Base-by-base conservation (phyloP, 768 basidiomycete genomes). In the Cystoderma amianthinum region DNA sequence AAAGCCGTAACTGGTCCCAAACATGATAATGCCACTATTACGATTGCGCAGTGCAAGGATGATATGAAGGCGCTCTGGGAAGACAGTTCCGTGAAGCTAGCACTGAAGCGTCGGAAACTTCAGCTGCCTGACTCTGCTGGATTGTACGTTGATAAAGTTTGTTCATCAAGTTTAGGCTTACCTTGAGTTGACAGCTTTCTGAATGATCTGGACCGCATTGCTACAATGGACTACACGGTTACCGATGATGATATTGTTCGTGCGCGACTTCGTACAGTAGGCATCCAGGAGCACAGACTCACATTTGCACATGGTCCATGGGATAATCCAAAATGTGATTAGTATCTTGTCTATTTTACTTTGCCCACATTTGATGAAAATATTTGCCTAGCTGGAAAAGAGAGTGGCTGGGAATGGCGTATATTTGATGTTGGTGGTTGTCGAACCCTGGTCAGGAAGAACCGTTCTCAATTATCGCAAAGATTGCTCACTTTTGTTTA, bases 341-440 rank as follows among this genome's bases (percentile, higher is more conserved):
- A 9, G 17, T 35, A 48, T 21, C 17, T 7, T 39, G 39, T 41
- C 32, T 37, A 17, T 23, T 44, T 28, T 39, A 13, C 20, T 13
- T 30, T 2, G 15, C 28, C 19, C 28, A 10, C 10, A 15, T 4
- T 38, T 34, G 11, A 16, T 43, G 20, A 16, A 18, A 16, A 18
- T 7, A 36, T 20, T 32, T 39, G 34, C 19, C 23, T 41, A 54
- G 53, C 48, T 47, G 64, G 62, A 18, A 59, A 56, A 36, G 55
- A 57, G 7, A 52, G 64, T 23, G 65, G 63, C 5, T 72, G 67
- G 64, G 76, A 75, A 53, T 88, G 83, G 85, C 68, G 70, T 23
- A 77, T 88, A 43, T 88, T 80, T 59, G 85, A 88, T 53, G 85
- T 87, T 36, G 84, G 82, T 23, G 85, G 80, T 13, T 82, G 79